phyloP scores from a whole-genome alignment of 2,329 filamentous ascomycete species.

The Aspergillus sclerotialis region DNA sequence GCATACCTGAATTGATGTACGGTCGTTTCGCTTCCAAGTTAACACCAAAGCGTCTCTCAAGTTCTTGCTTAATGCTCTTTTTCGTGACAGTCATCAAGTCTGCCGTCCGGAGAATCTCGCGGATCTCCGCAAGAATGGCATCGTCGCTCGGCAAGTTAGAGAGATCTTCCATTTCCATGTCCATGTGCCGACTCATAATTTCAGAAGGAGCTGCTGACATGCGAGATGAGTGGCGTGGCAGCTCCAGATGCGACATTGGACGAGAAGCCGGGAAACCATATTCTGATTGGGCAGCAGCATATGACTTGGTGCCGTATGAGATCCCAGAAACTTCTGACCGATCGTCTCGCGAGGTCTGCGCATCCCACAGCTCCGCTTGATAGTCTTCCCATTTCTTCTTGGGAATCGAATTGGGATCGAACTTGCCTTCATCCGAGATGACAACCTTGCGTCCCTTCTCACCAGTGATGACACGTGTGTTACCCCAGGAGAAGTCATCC shows the following conservation, averaged over 20 bases:
- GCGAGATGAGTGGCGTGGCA: constrained; percentile 50
- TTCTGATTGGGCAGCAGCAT: constrained; percentile 56
- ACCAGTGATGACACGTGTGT: constrained; percentile 92
- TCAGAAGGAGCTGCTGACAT: constrained; percentile 77
- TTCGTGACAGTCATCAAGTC: constrained; percentile 98
- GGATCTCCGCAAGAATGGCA: constrained; percentile 83
- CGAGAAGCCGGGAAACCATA: constrained; percentile 59
- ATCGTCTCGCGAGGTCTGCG: constrained; percentile 76
- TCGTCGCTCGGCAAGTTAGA: constrained; percentile 78
- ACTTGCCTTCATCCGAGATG: constrained; percentile 95
- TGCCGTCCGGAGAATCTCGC: constrained; percentile 82
- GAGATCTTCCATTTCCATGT: constrained; percentile 70
- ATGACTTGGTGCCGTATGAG: constrained; percentile 85
- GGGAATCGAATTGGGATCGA: constrained; percentile 85
- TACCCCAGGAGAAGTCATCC: constrained; percentile 99
- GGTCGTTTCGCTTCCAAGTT: constrained; percentile 78
- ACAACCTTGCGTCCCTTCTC: constrained; percentile 89
- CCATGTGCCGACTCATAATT: constrained; percentile 56
- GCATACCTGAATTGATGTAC: constrained; percentile 89
- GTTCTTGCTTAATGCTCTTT: constrained; percentile 91
- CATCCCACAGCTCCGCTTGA: constrained; percentile 95
- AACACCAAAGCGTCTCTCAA: constrained; percentile 85
- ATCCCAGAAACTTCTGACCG: constrained; percentile 86
- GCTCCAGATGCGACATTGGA: constrained; percentile 54
- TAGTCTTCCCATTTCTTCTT: constrained; percentile 99